Conservation (phyloP, 2,329 filamentous ascomycete species). For the Madurella mycetomatis region DNA sequence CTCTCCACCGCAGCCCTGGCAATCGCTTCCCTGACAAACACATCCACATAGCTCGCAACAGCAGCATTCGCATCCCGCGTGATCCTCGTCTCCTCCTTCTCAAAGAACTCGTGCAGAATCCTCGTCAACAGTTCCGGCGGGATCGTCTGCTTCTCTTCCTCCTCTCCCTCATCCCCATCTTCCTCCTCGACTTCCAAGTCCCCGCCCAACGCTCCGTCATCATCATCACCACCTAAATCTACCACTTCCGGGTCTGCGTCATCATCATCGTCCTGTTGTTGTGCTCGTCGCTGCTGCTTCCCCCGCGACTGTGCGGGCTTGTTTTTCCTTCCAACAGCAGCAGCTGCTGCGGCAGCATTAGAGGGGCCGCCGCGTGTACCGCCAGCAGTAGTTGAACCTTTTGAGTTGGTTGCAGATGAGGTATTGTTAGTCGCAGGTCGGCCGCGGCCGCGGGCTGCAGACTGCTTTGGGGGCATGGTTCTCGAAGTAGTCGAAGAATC, state of each 20-base stretch:
- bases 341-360: constrained; percentile 4
- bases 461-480: constrained; percentile 42
- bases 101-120: constrained; percentile 75
- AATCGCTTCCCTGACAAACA: constrained; percentile 86
- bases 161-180: constrained; percentile 22
- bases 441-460: constrained; percentile 15
- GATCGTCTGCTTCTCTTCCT: constrained; percentile 46
- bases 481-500: background rate
- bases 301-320: background rate
- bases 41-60: constrained; percentile 80
- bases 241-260: background rate
- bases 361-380: constrained; percentile 6
- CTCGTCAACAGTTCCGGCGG: constrained; percentile 70
- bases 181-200: constrained; percentile 18
- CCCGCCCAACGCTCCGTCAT: background rate
- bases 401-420: background rate
- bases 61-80: constrained; percentile 72
- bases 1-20: constrained; percentile 72
- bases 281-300: background rate
- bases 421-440: background rate
- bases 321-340: constrained; percentile 3
- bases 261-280: constrained; percentile 3
- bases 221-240: background rate
- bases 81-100: constrained; percentile 65
- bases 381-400: constrained; percentile 3